These are phyloP conservation scores for Suillus ampliporus DNA, from an alignment of 768 basidiomycete genomes.

Conservation along the genomic window DNA sequence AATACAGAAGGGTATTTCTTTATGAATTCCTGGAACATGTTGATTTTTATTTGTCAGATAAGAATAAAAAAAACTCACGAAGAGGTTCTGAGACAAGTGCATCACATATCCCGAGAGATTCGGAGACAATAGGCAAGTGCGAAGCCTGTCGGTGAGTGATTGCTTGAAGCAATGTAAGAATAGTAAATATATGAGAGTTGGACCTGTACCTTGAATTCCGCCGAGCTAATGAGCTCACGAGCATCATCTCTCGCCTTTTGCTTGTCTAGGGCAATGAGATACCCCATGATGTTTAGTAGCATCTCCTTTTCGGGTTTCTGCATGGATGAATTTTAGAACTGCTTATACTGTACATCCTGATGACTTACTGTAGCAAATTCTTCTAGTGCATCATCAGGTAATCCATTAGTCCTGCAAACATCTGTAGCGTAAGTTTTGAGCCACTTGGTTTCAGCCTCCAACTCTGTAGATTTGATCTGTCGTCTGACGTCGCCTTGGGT, in stretches of 20 bases:
- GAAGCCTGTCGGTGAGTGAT: slow-evolving; percentile 8
- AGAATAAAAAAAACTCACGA: slow-evolving; percentile 7
- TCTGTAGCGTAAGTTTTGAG: neutral
- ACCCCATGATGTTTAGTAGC: neutral
- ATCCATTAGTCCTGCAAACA: neutral
- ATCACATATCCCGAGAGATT: slow-evolving; percentile 16
- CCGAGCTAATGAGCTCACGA: neutral
- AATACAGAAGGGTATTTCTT: slow-evolving; percentile 12
- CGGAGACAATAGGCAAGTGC: slow-evolving; percentile 10
- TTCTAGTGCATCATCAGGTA: neutral
- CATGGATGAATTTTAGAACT: neutral
- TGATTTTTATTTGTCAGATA: too few relatives aligned
- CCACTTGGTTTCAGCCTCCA: neutral
- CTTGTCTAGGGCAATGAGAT: slow-evolving; percentile 1
- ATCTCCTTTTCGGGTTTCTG: neutral
- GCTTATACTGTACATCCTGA: neutral
- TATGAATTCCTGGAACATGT: slow-evolving; percentile 3
- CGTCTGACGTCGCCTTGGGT: neutral
- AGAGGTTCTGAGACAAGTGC: slow-evolving; percentile 2
- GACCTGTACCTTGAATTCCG: neutral
- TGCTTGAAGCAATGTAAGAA: slow-evolving; percentile 8
- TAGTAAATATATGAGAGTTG: neutral
- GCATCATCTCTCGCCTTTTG: neutral
- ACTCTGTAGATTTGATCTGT: neutral
- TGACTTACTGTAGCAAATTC: slow-evolving; percentile 1